These are phyloP conservation scores for Mikania micrantha DNA, from an alignment of 129 eudicot species.

Conservation along the genomic window DNA sequence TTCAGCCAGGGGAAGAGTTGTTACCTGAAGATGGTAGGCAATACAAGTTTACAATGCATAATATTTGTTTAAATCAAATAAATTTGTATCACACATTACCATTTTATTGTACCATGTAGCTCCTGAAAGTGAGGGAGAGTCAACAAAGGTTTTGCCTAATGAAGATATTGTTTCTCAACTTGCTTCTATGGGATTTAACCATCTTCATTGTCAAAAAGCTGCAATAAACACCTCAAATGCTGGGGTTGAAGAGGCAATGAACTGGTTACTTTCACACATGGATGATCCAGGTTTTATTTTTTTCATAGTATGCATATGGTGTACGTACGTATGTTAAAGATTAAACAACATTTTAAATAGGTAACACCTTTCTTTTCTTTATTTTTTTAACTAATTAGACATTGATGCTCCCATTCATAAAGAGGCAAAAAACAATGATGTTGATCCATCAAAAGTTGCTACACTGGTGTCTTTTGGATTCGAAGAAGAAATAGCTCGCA, in stretches of 20 bases:
- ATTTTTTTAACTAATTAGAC: constrained; percentile 21
- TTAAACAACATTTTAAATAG: not conserved
- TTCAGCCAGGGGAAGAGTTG: constrained; percentile 93
- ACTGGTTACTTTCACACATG: constrained; percentile 94
- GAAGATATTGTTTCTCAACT: constrained; percentile 83
- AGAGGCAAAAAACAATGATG: constrained; percentile 31
- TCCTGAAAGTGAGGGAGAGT: constrained; percentile 36
- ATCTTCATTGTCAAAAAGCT: constrained; percentile 86
- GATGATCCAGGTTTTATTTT: constrained; percentile 72
- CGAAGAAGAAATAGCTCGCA: constrained; percentile 69
- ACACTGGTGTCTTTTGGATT: constrained; percentile 78
- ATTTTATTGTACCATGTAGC: constrained; percentile 28
- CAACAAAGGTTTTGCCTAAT: constrained; percentile 39
- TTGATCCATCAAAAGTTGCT: constrained; percentile 69
- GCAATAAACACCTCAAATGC: constrained; percentile 76
- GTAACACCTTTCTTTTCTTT: not conserved
- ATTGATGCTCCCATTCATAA: constrained; percentile 78
- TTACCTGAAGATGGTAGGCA: constrained; percentile 75
- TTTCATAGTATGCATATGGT: not conserved
- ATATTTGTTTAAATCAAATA: not conserved
- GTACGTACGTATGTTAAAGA: not conserved
- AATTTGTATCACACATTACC: not conserved
- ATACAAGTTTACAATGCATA: not conserved
- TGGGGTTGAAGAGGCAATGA: constrained; percentile 97
- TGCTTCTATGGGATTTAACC: constrained; percentile 72